Conservation (phyloP, 129 eudicot species). For the Heracleum sosnowskyi region DNA sequence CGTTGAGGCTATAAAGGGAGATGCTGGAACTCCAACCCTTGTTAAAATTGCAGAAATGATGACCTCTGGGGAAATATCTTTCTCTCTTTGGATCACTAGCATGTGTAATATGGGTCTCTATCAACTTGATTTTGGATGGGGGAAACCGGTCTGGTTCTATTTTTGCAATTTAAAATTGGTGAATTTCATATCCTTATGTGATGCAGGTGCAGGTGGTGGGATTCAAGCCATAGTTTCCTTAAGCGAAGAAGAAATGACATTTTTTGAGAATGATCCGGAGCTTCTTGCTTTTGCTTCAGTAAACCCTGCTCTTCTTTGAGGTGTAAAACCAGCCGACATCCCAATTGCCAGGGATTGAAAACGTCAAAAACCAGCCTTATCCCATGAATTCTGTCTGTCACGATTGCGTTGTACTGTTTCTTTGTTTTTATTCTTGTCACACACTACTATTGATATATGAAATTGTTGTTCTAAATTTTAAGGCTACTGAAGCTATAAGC, state of each 20-base stretch:
- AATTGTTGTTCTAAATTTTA: neutral
- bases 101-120: slow-evolving; percentile 2
- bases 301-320: neutral
- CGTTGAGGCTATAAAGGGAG: neutral
- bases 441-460: neutral
- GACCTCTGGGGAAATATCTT: neutral
- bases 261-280: slow-evolving; percentile 4
- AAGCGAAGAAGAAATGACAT: neutral
- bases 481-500: too few relatives aligned
- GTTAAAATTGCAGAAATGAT: neutral
- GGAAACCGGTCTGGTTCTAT: slow-evolving; percentile 5
- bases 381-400: too few relatives aligned
- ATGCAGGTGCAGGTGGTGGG: slow-evolving; percentile 1
- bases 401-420: neutral
- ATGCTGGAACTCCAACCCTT: neutral
- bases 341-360: too few relatives aligned
- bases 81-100: neutral
- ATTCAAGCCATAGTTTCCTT: slow-evolving; percentile 9
- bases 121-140: slow-evolving; percentile 16
- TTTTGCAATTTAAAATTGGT: neutral
- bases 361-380: too few relatives aligned
- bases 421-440: too few relatives aligned
- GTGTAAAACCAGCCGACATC: neutral
- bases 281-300: slow-evolving; percentile 1
- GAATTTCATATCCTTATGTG: neutral